Evolutionary conservation across 208 protist genomes (phyloP), one percentile per base, ranked within the genome.

Genomic region (Ichthyophonus hoferi): DNA sequence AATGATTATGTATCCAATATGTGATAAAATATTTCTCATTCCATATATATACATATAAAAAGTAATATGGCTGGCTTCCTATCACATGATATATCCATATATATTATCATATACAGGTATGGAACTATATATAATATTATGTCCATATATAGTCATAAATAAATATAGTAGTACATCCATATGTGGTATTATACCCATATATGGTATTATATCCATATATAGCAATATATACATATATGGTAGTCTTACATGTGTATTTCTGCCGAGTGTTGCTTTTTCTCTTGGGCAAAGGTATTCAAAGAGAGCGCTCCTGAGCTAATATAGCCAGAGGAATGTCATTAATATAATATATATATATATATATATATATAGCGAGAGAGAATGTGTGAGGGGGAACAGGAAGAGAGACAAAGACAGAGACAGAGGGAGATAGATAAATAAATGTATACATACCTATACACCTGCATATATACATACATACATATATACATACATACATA

Each of bases 401-500:
- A n/a, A n/a, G n/a, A n/a, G n/a, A n/a, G 50, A n/a, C 31, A 67
- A n/a, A 67, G 12, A 67, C 31, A 67, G 12, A 67, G 12, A 67
- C 31, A 67, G 12, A 67, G 12, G 31, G 12, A 67, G 12, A 67
- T 67, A 67, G 12, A 67, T 67, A 67, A n/a, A 67, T 67, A 67
- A n/a, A 67, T 67, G 31, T 67, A 67, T 67, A 67, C 31, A 67
- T 67, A 67, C 31, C 12, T 67, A 67, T 67, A n/a, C n/a, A n/a
- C n/a, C n/a, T n/a, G n/a, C 35, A 82, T 37, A 82, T 24, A 82
- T 37, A 82, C 35, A 82, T 37, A 82, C 7, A 37, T 37, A 82
- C 35, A 82, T 37, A 82, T 24, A 37, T 37, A 82, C n/a, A 82
- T 39, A 82, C 35, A 82, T 37, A 82, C 35, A 82, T 37, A 82